Percentiles rank a stretch among this genome's conserved stretches.
These are phyloP conservation scores for Boletus fagicola DNA, from an alignment of 768 basidiomycete species.

Conservation along the genomic window DNA sequence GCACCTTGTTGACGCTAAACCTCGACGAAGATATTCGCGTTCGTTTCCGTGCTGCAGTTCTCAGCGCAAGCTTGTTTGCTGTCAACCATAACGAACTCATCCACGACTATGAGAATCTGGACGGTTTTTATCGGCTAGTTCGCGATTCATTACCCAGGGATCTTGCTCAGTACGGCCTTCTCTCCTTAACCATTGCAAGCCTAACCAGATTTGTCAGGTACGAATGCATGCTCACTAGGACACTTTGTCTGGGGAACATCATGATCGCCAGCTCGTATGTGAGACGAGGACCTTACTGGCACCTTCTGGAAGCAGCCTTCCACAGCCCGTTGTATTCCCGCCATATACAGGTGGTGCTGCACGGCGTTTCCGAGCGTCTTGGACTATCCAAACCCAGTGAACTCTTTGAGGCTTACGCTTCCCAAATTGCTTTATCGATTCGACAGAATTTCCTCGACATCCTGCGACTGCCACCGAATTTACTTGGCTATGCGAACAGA, in stretches of 20 bases:
- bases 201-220: conserved; percentile 44
- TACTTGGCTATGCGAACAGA: conserved; percentile 74
- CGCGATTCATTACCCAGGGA: conserved; percentile 43
- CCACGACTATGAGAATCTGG: conserved; percentile 22
- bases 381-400: conserved; percentile 58
- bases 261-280: conserved; percentile 76
- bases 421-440: conserved; percentile 72
- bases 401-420: conserved; percentile 77
- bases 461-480: conserved; percentile 59
- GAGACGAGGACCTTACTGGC: conserved; percentile 83
- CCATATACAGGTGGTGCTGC: conserved; percentile 50
- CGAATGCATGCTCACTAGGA: conserved; percentile 73
- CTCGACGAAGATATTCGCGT: conserved; percentile 81
- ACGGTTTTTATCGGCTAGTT: conserved; percentile 46
- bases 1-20: conserved; percentile 51
- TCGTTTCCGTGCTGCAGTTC: conserved; percentile 68
- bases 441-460: conserved; percentile 49
- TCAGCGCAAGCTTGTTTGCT: conserved; percentile 59
- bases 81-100: conserved; percentile 36
- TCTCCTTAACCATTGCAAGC: not conserved
- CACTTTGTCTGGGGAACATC: conserved; percentile 70
- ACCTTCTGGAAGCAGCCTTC: conserved; percentile 69
- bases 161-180: conserved; percentile 46
- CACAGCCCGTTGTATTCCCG: conserved; percentile 30
- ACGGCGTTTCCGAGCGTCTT: conserved; percentile 61